Base-by-base conservation (phyloP, 805 yeast species). In the Pichia gijzeniarum region DNA sequence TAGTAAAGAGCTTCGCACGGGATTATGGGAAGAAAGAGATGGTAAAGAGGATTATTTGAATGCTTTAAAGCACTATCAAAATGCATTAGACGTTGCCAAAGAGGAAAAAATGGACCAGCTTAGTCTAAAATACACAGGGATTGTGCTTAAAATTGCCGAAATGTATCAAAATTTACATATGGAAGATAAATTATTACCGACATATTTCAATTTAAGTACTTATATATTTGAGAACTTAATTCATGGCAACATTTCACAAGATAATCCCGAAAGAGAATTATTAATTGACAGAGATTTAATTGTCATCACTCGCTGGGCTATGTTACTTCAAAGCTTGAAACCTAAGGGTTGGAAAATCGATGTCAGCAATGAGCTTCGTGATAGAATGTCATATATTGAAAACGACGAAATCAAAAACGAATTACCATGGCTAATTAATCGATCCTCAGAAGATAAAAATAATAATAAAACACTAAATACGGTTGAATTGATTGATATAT, bases 41-140 rank as follows among this genome's bases (percentile, higher is more conserved):
- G 80, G 79, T 14, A 74, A 76, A 18, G 48, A 74, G 35, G 83
- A 85, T 59, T 83, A 76, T 63, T 70, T 74, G 43, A 68, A 77
- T 49, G 95, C 97, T 0, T 67, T 88, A 48, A 73, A 75, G 47
- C 71, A 74, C 54, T 91, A 90, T 63, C 72, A 86, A 37, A 82
- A 82, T 51, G 95, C 95, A 0, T 65, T 89, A 22, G 71, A 77
- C 25, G 73, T 76, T 50, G 82, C 88, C 34, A 73, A 79, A 32
- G 67, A 71, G 22, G 64, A 78, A 0, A 71, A 71, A 0, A 60
- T 87, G 65, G 75, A 77, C 50, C 74, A 73, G 10, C 54, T 84
- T 28, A 71, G 79, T 46, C 93, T 87, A 57, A 91, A 85, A 57
- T 90, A 85, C 61, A 90, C 97, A 0, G 96, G 97, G 0, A 77